phyloP scores from a whole-genome alignment of 2,329 filamentous ascomycete genomes.

The Alternaria alternata region DNA sequence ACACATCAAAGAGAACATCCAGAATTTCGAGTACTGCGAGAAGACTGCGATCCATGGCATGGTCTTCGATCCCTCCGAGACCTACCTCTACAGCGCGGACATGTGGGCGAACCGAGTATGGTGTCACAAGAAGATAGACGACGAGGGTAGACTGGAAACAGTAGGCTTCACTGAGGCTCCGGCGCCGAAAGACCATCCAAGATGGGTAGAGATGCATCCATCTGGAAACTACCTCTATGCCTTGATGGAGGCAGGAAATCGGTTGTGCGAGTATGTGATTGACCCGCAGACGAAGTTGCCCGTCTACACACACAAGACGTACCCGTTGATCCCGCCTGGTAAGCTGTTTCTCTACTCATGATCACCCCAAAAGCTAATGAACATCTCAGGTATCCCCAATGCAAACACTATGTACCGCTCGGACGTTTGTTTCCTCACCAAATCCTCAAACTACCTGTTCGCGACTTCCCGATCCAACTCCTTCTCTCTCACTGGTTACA shows the following conservation, averaged over 20 bases:
- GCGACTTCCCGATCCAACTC: constrained; percentile 83
- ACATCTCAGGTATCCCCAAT: constrained; percentile 53
- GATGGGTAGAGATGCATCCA: constrained; percentile 87
- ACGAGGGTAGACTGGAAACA: constrained; percentile 69
- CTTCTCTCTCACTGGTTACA: constrained; percentile 79
- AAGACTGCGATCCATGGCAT: constrained; percentile 81
- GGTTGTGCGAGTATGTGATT: constrained; percentile 81
- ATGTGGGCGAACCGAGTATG: constrained; percentile 82
- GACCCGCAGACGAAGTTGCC: constrained; percentile 77
- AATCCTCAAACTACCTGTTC: constrained; percentile 78
- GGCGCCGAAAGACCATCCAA: constrained; percentile 75
- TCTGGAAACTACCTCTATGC: constrained; percentile 81
- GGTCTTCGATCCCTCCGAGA: constrained; percentile 78
- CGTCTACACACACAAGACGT: constrained; percentile 78
- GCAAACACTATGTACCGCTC: constrained; percentile 74
- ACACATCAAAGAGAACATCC: constrained; percentile 69
- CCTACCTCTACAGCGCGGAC: constrained; percentile 81
- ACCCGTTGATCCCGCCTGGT: constrained; percentile 81
- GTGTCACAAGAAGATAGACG: constrained; percentile 76
- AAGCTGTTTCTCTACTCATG: constrained; percentile 45
- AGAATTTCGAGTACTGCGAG: constrained; percentile 76
- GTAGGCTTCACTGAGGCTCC: constrained; percentile 79
- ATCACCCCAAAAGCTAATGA: background rate
- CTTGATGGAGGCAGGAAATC: constrained; percentile 89
- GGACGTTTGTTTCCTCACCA: constrained; percentile 79